These are phyloP conservation scores for Globisporangium lucens DNA, from an alignment of 352 stramenopile genomes.

Conservation along the genomic window DNA sequence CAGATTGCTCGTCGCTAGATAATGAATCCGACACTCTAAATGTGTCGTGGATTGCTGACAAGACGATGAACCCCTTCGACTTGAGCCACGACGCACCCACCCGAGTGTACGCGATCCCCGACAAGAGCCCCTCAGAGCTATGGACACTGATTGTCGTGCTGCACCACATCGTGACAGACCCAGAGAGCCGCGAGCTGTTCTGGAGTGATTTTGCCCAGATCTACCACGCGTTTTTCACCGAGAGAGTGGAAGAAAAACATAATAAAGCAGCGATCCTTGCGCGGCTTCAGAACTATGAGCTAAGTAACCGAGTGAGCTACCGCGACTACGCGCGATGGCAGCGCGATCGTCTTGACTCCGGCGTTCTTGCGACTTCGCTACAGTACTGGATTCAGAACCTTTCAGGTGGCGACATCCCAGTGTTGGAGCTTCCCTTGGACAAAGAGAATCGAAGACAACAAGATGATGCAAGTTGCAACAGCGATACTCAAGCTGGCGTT, in stretches of 20 bases:
- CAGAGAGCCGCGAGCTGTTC: constrained; percentile 40
- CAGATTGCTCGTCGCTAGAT: not conserved
- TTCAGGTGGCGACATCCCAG: constrained; percentile 9
- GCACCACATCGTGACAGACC: constrained; percentile 58
- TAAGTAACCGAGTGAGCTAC: constrained; percentile 27
- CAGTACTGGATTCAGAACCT: constrained; percentile 51
- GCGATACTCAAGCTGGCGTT: constrained; percentile 18
- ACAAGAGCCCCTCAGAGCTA: not conserved
- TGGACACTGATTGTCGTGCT: constrained; percentile 44
- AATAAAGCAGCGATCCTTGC: not conserved
- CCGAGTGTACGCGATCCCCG: constrained; percentile 31
- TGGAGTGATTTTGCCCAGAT: constrained; percentile 36
- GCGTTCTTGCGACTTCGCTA: constrained; percentile 29
- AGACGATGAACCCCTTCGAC: constrained; percentile 31
- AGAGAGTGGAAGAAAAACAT: not conserved
- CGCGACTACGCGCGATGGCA: constrained; percentile 53
- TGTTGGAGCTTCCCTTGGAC: constrained; percentile 50
- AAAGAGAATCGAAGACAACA: constrained; percentile 3
- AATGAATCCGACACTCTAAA: not conserved
- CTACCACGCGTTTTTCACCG: constrained; percentile 18
- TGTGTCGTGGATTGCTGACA: constrained; percentile 23
- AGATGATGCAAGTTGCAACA: not conserved
- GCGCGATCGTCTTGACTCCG: constrained; percentile 29
- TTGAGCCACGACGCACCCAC: constrained; percentile 33
- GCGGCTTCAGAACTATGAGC: not conserved